Evolutionary conservation across 257 asterid species (phyloP), one percentile per base, ranked within the genome.

Genomic region (Craterostigma plantagineum): DNA sequence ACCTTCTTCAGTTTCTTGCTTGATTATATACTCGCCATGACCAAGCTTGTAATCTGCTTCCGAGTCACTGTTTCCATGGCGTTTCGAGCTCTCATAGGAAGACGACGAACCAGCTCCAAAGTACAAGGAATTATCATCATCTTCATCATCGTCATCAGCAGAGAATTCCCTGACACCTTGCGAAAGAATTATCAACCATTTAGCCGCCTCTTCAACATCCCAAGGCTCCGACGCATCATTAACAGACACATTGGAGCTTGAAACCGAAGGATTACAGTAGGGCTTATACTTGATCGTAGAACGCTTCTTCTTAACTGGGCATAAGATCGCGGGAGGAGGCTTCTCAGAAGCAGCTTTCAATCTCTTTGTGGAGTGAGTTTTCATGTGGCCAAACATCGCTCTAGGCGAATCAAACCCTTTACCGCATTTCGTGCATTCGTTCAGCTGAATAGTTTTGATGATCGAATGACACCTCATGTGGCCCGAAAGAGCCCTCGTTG

Each of bases 351-450:
- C 37, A 34, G 10, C 52, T 53, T 48, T 65, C 10, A 51, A 59
- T 59, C 54, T 75, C 71, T 75, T 83, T 6, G 30, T 6, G 45
- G 94, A 60, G 52, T 90, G 94, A 10, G 60, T 66, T 56, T 72
- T 90, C 99, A 79, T 75, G 61, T 90, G 99, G 16, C 95, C 99
- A 50, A 56, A 79, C 77, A 90, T 38, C 8, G 96, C 99, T 34
- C 73, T 72, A 42, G 50, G 18, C 16, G 96, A 79, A 53, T 52
- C 72, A 43, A 83, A 90, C 9, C 49, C 82, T 55, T 60, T 75
- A 6, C 77, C 80, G 52, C 99, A 90, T 65, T 58, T 56, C 69
- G 71, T 54, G 59, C 96, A 90, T 23, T 18, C 11, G n/a, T 12
- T 60, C 43, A 42, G 9, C 33, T 38, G 51, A 45, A 3, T 16